Percentiles rank a stretch among this genome's conserved stretches.
Evolutionary conservation across 345 rosid genomes (phyloP).

Genomic region (Capsella bursapastoris): DNA sequence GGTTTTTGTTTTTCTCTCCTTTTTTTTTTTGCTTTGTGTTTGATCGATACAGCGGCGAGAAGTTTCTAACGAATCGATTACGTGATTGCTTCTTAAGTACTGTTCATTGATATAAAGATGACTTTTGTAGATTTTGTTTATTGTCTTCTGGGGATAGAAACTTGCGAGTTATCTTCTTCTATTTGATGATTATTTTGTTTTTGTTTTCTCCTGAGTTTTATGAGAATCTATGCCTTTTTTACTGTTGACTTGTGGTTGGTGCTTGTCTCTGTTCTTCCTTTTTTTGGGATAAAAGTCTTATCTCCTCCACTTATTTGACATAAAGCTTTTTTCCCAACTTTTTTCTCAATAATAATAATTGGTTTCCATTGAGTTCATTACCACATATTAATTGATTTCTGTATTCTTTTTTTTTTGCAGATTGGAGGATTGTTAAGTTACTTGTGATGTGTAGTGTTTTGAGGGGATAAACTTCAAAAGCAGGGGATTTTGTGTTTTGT

Average conservation of each 20-base stretch:
- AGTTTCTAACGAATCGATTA: too few species aligned
- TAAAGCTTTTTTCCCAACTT: constrained; percentile 1
- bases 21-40: too few species aligned
- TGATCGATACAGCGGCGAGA: too few species aligned
- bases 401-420: background rate
- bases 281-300: constrained; percentile 13
- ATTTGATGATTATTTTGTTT: background rate
- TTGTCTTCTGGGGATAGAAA: background rate
- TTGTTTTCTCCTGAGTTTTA: background rate
- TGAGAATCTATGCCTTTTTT: constrained; percentile 26
- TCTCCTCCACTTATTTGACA: constrained; percentile 20
- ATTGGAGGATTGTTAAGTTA: constrained; percentile 23
- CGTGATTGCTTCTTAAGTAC: too few species aligned
- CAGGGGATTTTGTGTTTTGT: background rate
- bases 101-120: background rate
- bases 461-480: constrained; percentile 5
- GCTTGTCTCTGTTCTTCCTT: constrained; percentile 30
- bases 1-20: too few species aligned
- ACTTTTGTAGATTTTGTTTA: background rate
- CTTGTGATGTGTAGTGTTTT: constrained; percentile 30
- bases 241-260: constrained; percentile 20
- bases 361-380: background rate
- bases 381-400: constrained; percentile 1
- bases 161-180: background rate
- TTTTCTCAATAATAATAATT: background rate